phyloP scores from a whole-genome alignment of 805 yeast species.

The Kuraishia ogatae region DNA sequence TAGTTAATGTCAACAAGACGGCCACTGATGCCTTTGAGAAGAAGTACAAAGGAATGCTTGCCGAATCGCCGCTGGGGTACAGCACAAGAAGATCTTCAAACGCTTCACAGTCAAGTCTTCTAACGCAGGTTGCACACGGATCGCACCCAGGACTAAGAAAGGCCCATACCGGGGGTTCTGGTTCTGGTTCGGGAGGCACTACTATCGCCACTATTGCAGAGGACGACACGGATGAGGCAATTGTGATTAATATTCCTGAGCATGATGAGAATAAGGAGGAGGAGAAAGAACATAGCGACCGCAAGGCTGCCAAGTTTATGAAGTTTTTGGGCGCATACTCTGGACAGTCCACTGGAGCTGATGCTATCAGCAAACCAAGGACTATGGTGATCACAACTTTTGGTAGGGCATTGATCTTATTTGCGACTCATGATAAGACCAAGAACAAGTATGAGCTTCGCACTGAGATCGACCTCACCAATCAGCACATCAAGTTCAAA shows the following conservation, averaged over 20 bases:
- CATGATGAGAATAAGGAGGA: slow-evolving; percentile 12
- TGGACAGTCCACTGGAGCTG: slow-evolving; percentile 1
- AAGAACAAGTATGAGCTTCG: slow-evolving; percentile 36
- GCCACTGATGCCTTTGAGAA: slow-evolving; percentile 44
- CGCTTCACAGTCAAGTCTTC: slow-evolving; percentile 15
- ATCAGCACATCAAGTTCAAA: slow-evolving; percentile 44
- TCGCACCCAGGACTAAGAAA: slow-evolving; percentile 32
- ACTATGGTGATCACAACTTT: slow-evolving; percentile 50
- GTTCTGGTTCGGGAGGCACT: slow-evolving; percentile 3
- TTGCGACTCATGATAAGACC: slow-evolving; percentile 23
- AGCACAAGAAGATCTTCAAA: slow-evolving; percentile 25
- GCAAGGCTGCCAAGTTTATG: slow-evolving; percentile 14
- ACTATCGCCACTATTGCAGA: slow-evolving; percentile 5
- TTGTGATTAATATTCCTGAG: slow-evolving; percentile 13
- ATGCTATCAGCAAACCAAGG: slow-evolving; percentile 29
- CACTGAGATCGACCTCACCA: slow-evolving; percentile 45
- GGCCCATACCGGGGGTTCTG: slow-evolving; percentile 12
- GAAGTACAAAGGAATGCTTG: slow-evolving; percentile 46
- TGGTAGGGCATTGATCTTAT: slow-evolving; percentile 55
- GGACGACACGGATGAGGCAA: slow-evolving; percentile 17
- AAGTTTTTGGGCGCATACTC: slow-evolving; percentile 17
- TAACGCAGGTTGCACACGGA: slow-evolving; percentile 36
- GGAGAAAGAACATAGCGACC: slow-evolving; percentile 8
- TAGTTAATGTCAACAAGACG: slow-evolving; percentile 35
- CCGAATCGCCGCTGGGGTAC: slow-evolving; percentile 51